Conservation (phyloP, 1,139 yeast species). For the Nakaseomyces sp. region DNA sequence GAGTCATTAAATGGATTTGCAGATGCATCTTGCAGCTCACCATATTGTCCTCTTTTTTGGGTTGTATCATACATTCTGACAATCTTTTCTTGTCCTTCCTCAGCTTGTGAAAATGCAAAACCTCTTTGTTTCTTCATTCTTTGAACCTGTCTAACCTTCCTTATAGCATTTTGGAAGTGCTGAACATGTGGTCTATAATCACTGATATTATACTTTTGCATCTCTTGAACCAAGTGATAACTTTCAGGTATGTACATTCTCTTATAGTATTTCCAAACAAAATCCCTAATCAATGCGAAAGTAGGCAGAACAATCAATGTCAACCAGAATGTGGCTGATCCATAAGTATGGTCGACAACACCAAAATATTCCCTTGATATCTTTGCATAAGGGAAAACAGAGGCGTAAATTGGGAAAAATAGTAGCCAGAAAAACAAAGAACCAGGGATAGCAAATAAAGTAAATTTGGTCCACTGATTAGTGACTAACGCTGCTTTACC, state of each 20-base stretch:
- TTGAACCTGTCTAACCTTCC: slow-evolving; percentile 96
- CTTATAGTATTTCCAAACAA: slow-evolving; percentile 89
- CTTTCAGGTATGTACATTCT: slow-evolving; percentile 86
- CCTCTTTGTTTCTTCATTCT: slow-evolving; percentile 98
- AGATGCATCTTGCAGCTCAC: slow-evolving; percentile 41
- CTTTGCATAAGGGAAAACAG: slow-evolving; percentile 72
- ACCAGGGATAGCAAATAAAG: slow-evolving; percentile 89
- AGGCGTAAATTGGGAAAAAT: slow-evolving; percentile 81
- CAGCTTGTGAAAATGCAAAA: slow-evolving; percentile 95
- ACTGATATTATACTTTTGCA: slow-evolving; percentile 89
- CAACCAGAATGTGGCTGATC: slow-evolving; percentile 79
- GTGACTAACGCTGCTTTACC: slow-evolving; percentile 93
- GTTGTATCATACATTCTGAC: slow-evolving; percentile 95
- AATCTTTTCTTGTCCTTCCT: slow-evolving; percentile 85
- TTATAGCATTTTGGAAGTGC: slow-evolving; percentile 92
- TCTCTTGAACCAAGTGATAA: slow-evolving; percentile 92
- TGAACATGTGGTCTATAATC: slow-evolving; percentile 93
- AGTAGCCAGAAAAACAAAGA: slow-evolving; percentile 77
- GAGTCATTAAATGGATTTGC: slow-evolving; percentile 26
- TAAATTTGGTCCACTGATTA: slow-evolving; percentile 91
- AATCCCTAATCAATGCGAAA: slow-evolving; percentile 75
- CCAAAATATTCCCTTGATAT: slow-evolving; percentile 85
- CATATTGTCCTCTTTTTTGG: slow-evolving; percentile 44
- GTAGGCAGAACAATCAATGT: slow-evolving; percentile 65
- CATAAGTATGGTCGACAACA: slow-evolving; percentile 64